Base-by-base conservation (phyloP, 345 rosid genomes). In the Melastoma malabathricum region DNA sequence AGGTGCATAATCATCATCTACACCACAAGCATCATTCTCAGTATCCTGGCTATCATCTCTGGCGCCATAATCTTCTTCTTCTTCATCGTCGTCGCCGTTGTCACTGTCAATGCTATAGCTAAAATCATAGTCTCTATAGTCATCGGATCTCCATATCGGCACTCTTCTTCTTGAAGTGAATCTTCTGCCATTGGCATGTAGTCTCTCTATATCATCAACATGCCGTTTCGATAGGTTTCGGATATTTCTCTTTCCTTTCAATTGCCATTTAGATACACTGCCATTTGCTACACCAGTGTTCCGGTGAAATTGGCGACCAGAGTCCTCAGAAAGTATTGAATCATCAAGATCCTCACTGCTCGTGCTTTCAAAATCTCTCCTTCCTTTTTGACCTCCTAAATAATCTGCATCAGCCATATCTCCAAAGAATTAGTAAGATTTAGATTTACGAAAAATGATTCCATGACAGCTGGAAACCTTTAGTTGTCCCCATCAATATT, bases 191-290 rank as follows among this genome's bases (percentile, higher is more conserved):
- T 76, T 71, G 49, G 68, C 57, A 67, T 64, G 70, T 55, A 60
- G 64, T 53, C 57, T 64, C 44, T 57, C 67, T 23, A 62, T 31
- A 57, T 57, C 67, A 51, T 74, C 76, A 25, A 65, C 52, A 56
- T 79, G 64, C 66, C 73, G 66, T 61, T 76, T 81, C 43, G 76
- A 60, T 57, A 88, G 75, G 64, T 78, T 73, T 5, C 99, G 79
- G 31, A 70, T 65, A 55, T 85, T 88, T 68, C 97, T 79, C 71
- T 88, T 93, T 58, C 99, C 82, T 78, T 81, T 93, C 50, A 71
- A 68, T 64, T 75, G 88, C 99, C 99, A 93, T 59, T 79, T 86
- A 70, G 96, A 86, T 64, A 83, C 92, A 44, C 86, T 67, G 65
- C 72, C 89, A 53, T 72, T 68, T 51, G 55, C 65, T 55, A 64